A percentile compares a stretch with the other conserved stretches of the same genome.
phyloP scores from a whole-genome alignment of 2,329 filamentous ascomycete species.

The Lasiodiplodia citricola region DNA sequence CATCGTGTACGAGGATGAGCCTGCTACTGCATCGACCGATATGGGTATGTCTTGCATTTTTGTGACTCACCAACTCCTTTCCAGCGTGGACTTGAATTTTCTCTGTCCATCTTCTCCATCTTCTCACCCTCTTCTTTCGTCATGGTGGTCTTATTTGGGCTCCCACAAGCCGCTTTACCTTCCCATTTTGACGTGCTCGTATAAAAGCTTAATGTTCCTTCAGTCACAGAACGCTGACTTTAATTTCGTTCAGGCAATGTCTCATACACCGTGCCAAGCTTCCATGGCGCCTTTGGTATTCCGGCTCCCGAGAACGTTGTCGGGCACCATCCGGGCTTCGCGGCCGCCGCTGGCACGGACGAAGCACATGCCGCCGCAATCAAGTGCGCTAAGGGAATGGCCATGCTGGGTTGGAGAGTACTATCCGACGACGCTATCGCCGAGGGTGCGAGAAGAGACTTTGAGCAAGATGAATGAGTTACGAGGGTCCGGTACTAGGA shows the following conservation, averaged over 20 bases:
- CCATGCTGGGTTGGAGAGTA: constrained; percentile 34
- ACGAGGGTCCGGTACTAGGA: not conserved
- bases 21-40: constrained; percentile 53
- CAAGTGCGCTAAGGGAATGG: constrained; percentile 54
- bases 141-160: not conserved
- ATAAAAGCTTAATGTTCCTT: not conserved
- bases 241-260: constrained; percentile 46
- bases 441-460: constrained; percentile 30
- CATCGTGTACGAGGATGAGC: constrained; percentile 44
- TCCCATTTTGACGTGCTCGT: not conserved
- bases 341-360: constrained; percentile 49
- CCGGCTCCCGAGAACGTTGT: constrained; percentile 44
- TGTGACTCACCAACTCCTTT: not conserved
- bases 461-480: constrained; percentile 27
- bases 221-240: not conserved
- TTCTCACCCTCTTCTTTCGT: not conserved
- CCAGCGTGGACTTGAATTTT: not conserved
- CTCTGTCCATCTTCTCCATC: not conserved
- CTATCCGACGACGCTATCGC: constrained; percentile 31
- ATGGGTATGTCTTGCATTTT: constrained; percentile 44
- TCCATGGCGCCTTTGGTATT: constrained; percentile 57
- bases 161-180: not conserved
- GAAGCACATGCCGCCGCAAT: constrained; percentile 50
- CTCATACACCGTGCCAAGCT: constrained; percentile 52
- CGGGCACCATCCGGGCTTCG: constrained; percentile 51